phyloP scores from a whole-genome alignment of 257 asterid species.

The Osmanthus fragrans region DNA sequence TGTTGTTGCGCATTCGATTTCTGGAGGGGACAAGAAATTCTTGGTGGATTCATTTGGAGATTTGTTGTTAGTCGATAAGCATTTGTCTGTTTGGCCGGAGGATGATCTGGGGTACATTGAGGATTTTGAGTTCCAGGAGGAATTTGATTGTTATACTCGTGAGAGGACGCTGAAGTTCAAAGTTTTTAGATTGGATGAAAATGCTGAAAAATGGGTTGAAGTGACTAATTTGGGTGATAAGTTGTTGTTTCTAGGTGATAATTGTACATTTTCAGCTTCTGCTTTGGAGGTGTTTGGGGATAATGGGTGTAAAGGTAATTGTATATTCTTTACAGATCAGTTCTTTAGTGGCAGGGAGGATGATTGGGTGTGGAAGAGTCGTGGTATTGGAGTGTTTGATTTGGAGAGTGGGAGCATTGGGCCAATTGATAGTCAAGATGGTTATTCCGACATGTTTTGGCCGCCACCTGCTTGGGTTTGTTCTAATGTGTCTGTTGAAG shows the following conservation, averaged over 20 bases:
- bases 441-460: conserved; percentile 72
- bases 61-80: conserved; percentile 70
- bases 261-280: conserved; percentile 61
- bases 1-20: conserved; percentile 44
- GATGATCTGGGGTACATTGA: conserved; percentile 62
- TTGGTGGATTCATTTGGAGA: conserved; percentile 66
- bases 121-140: conserved; percentile 65
- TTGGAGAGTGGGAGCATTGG: conserved; percentile 70
- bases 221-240: conserved; percentile 60
- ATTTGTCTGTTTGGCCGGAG: conserved; percentile 58
- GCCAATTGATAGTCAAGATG: conserved; percentile 41
- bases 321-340: conserved; percentile 66
- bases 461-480: conserved; percentile 84
- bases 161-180: conserved; percentile 78
- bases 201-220: conserved; percentile 56
- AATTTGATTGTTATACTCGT: conserved; percentile 60
- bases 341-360: conserved; percentile 46
- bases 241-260: conserved; percentile 79
- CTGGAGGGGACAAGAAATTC: conserved; percentile 82
- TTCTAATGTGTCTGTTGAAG: conserved; percentile 52
- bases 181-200: conserved; percentile 66
- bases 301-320: conserved; percentile 54
- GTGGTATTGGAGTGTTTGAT: conserved; percentile 63
- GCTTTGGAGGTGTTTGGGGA: conserved; percentile 46
- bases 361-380: conserved; percentile 50